Conservation (phyloP, 164 flowering plant genomes). For the Paratinospora sagittata region DNA sequence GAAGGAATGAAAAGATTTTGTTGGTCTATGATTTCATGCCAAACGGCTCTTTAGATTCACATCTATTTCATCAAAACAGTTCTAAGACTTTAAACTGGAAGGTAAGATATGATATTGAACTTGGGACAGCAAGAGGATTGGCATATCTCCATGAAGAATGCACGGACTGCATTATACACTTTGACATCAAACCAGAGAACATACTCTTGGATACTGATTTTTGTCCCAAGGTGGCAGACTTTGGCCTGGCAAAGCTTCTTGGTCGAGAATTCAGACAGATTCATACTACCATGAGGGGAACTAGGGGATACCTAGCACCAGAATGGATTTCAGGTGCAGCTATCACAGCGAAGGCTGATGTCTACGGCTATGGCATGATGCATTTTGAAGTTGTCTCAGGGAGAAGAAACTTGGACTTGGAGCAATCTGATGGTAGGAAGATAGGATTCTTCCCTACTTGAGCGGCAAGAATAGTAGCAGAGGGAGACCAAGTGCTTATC, state of each 20-base stretch:
- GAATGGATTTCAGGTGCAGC: constrained; percentile 53
- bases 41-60: too few relatives aligned
- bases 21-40: too few relatives aligned
- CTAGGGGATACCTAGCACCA: constrained; percentile 55
- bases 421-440: constrained; percentile 21
- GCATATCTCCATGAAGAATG: constrained; percentile 53
- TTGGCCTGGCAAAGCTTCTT: constrained; percentile 53
- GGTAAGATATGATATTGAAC: too few relatives aligned
- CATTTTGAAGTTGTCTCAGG: constrained; percentile 46
- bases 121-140: constrained; percentile 46
- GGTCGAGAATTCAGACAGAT: constrained; percentile 48
- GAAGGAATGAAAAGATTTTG: too few relatives aligned
- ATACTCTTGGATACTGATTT: constrained; percentile 39
- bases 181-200: constrained; percentile 62
- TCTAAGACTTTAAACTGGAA: too few relatives aligned
- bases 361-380: constrained; percentile 56
- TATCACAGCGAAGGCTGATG: constrained; percentile 50
- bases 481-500: constrained; percentile 23
- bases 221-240: constrained; percentile 49
- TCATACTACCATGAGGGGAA: constrained; percentile 56
- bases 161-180: constrained; percentile 49
- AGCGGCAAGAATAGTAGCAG: constrained; percentile 26
- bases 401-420: constrained; percentile 32
- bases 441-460: constrained; percentile 32
- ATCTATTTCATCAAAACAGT: too few relatives aligned